Evolutionary conservation across 1,139 yeast genomes (phyloP).

Genomic region (Hanseniaspora sp.): DNA sequence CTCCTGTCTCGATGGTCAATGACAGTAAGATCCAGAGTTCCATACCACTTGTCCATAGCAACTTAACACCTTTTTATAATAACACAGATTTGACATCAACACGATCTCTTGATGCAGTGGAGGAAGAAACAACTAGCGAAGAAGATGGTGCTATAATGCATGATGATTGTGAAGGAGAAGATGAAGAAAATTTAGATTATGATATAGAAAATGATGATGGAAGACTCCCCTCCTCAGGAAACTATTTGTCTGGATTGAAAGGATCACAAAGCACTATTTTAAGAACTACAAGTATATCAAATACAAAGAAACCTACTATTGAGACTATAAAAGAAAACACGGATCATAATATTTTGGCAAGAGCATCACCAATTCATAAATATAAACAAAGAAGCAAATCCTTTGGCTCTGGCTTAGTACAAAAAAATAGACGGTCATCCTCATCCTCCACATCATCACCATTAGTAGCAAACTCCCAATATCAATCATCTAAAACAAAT

Average conservation of each 20-base stretch:
- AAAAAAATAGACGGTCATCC: too few species aligned
- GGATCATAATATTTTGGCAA: neutral
- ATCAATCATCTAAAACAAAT: neutral
- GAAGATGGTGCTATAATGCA: neutral
- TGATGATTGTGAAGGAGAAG: neutral
- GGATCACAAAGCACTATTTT: constrained; percentile 2
- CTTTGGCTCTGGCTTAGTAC: neutral
- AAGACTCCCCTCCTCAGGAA: constrained; percentile 12
- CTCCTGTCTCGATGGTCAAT: neutral
- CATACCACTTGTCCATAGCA: neutral
- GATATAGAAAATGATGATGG: neutral
- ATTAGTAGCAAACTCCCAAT: neutral
- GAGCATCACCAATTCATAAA: constrained; percentile 1
- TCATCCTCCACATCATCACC: neutral
- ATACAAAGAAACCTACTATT: neutral
- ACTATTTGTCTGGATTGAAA: constrained; percentile 4
- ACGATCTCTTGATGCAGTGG: neutral
- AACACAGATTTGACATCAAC: neutral
- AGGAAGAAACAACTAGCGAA: neutral
- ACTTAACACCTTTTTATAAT: neutral
- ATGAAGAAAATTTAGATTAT: neutral
- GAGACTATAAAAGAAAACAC: neutral
- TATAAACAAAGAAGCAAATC: constrained; percentile 3
- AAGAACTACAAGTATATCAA: constrained; percentile 13
- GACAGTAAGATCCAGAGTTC: neutral